Percentiles rank a stretch among this genome's conserved stretches.
These are phyloP conservation scores for Aspergillus tamarii DNA, from an alignment of 2,329 filamentous ascomycete species.

Conservation along the genomic window DNA sequence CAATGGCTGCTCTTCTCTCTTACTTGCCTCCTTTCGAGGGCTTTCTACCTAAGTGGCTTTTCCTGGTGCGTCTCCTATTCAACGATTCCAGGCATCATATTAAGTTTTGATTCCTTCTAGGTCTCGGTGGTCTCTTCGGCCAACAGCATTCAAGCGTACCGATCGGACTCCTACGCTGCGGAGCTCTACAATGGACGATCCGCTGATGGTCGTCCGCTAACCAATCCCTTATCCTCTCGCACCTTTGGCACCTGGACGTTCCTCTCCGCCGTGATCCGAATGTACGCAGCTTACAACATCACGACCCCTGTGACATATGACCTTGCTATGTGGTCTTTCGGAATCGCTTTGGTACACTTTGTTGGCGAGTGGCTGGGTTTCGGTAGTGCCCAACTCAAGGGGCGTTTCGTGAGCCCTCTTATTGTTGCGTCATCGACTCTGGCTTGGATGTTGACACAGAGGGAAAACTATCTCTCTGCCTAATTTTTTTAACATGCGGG, in stretches of 20 bases:
- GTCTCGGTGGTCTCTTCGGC: conserved; percentile 79
- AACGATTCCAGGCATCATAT: background rate
- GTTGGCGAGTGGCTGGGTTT: conserved; percentile 79
- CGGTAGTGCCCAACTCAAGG: conserved; percentile 70
- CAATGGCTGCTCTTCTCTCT: conserved; percentile 32
- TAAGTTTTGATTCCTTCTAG: conserved; percentile 50
- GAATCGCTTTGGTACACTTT: conserved; percentile 77
- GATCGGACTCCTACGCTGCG: conserved; percentile 78
- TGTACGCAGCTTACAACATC: conserved; percentile 85
- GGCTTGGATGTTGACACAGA: conserved; percentile 67
- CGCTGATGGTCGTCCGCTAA: conserved; percentile 55
- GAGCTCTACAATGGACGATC: conserved; percentile 72
- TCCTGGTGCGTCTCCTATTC: conserved; percentile 53
- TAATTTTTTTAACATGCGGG: conserved; percentile 9
- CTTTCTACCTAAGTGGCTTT: conserved; percentile 66
- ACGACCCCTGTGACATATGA: conserved; percentile 74
- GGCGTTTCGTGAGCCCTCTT: conserved; percentile 62
- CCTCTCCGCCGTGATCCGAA: conserved; percentile 72
- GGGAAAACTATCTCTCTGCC: conserved; percentile 36
- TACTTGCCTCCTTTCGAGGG: conserved; percentile 50
- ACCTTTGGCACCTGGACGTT: conserved; percentile 90
- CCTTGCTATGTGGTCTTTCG: conserved; percentile 79
- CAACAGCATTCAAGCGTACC: conserved; percentile 84
- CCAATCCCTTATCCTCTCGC: conserved; percentile 75
- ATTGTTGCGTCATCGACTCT: conserved; percentile 59